A percentile compares a stretch with the other conserved stretches of the same genome.
These are phyloP conservation scores for Parafenestella ontariensis DNA, from an alignment of 2,329 filamentous ascomycete species.

Conservation along the genomic window DNA sequence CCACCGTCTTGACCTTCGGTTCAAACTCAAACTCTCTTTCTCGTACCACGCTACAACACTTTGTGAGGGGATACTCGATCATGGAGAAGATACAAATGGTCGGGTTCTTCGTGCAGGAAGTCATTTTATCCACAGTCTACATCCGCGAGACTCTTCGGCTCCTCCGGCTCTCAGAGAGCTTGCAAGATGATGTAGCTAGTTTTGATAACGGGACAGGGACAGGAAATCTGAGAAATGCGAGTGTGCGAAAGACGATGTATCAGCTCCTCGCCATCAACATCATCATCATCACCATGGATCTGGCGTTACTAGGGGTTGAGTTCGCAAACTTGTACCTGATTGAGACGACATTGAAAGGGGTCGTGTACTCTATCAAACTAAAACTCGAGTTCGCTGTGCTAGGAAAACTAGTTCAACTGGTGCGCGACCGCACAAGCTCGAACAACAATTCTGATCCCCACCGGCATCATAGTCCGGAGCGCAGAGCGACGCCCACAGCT, in stretches of 20 bases:
- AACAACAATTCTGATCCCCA: slow-evolving; percentile 19
- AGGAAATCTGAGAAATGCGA: slow-evolving; percentile 26
- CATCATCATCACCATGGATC: slow-evolving; percentile 44
- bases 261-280: slow-evolving; percentile 45
- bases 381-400: slow-evolving; percentile 66
- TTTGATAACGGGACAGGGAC: slow-evolving; percentile 37
- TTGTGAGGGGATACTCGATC: slow-evolving; percentile 48
- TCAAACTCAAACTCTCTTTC: slow-evolving; percentile 50
- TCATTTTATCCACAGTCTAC: slow-evolving; percentile 54
- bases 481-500: slow-evolving; percentile 13
- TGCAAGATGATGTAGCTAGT: slow-evolving; percentile 35
- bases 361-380: slow-evolving; percentile 57
- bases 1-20: slow-evolving; percentile 63
- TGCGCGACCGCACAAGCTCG: slow-evolving; percentile 29
- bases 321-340: slow-evolving; percentile 45
- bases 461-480: slow-evolving; percentile 8
- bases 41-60: slow-evolving; percentile 27
- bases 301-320: slow-evolving; percentile 36
- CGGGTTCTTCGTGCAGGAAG: slow-evolving; percentile 53
- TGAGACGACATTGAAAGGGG: slow-evolving; percentile 49
- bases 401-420: slow-evolving; percentile 52
- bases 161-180: slow-evolving; percentile 40
- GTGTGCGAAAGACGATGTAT: slow-evolving; percentile 42
- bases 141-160: slow-evolving; percentile 61
- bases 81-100: slow-evolving; percentile 57